Conservation (phyloP, 768 basidiomycete species). For the Kwoniella heveanensis region DNA sequence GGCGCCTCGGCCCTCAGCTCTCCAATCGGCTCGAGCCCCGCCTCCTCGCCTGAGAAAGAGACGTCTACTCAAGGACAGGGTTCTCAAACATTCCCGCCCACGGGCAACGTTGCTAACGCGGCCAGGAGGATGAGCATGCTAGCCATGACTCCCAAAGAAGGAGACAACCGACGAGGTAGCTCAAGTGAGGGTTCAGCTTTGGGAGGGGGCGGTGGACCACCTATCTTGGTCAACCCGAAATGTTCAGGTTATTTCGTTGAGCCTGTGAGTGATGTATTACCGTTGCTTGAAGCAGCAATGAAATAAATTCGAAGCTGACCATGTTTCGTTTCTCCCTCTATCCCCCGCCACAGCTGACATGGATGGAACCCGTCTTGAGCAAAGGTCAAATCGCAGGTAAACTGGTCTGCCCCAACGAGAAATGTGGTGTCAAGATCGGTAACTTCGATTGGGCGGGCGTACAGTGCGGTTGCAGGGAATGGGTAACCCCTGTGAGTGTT, state of each 20-base stretch:
- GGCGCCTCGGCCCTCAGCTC: conserved; percentile 32
- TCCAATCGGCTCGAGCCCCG: conserved; percentile 30
- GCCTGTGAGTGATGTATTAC: conserved; percentile 65
- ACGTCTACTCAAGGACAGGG: neutral
- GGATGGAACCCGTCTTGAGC: conserved; percentile 86
- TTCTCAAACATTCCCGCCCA: conserved; percentile 23
- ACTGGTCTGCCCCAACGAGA: conserved; percentile 87
- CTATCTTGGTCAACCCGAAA: conserved; percentile 67
- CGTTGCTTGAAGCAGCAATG: no score
- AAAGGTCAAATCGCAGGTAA: conserved; percentile 81
- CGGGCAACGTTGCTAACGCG: conserved; percentile 17
- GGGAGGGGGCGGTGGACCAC: conserved; percentile 30
- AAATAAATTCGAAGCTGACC: no score
- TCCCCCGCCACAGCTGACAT: conserved; percentile 69
- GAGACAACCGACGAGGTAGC: conserved; percentile 9
- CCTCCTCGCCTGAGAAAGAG: conserved; percentile 45
- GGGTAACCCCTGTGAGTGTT: conserved; percentile 80
- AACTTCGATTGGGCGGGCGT: conserved; percentile 97
- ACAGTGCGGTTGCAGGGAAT: conserved; percentile 84
- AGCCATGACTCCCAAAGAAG: conserved; percentile 45
- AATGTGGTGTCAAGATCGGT: conserved; percentile 86
- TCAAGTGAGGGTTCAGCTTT: conserved; percentile 1
- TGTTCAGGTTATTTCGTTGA: conserved; percentile 98
- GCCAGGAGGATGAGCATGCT: conserved; percentile 34
- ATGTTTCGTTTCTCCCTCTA: no score